These are phyloP conservation scores for Tricholoma furcatifolium DNA, from an alignment of 768 basidiomycete genomes.

Conservation along the genomic window DNA sequence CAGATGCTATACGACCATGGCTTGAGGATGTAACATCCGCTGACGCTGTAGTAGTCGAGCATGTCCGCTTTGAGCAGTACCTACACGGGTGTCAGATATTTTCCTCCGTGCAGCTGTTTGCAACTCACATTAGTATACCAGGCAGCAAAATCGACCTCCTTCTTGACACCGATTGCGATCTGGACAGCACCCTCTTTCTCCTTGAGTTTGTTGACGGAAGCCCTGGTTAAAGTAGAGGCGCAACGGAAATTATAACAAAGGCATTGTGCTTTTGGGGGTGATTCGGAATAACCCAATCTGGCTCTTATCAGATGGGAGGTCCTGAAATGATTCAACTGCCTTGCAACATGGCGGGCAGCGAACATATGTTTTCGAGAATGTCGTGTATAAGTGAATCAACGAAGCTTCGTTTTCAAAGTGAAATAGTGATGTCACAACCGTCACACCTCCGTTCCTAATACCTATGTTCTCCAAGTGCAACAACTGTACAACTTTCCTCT, in stretches of 20 bases:
- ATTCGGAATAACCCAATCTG: constrained; percentile 37
- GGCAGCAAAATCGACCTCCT: constrained; percentile 90
- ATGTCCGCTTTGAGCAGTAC: constrained; percentile 98
- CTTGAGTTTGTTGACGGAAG: constrained; percentile 44
- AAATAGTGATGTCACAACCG: too few relatives aligned
- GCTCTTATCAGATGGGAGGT: constrained; percentile 34
- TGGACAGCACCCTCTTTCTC: constrained; percentile 83
- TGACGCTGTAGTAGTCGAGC: constrained; percentile 98
- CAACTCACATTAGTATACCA: constrained; percentile 88
- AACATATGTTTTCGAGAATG: constrained; percentile 27
- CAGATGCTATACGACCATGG: constrained; percentile 98
- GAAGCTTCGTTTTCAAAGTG: too few relatives aligned
- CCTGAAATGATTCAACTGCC: constrained; percentile 29
- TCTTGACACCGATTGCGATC: constrained; percentile 93
- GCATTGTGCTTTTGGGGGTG: constrained; percentile 24
- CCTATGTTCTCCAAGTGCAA: too few relatives aligned
- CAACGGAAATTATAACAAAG: constrained; percentile 17
- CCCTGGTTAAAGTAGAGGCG: constrained; percentile 25
- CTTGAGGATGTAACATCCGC: constrained; percentile 97
- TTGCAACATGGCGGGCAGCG: constrained; percentile 27
- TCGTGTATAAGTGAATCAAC: too few relatives aligned
- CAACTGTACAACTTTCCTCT: too few relatives aligned
- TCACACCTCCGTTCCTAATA: too few relatives aligned
- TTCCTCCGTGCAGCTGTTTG: not conserved
- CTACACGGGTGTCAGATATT: constrained; percentile 37